Evolutionary conservation across 2,329 filamentous ascomycete species (phyloP), one percentile per base, ranked within the genome.

Genomic region (Arthrobotrys conoides): DNA sequence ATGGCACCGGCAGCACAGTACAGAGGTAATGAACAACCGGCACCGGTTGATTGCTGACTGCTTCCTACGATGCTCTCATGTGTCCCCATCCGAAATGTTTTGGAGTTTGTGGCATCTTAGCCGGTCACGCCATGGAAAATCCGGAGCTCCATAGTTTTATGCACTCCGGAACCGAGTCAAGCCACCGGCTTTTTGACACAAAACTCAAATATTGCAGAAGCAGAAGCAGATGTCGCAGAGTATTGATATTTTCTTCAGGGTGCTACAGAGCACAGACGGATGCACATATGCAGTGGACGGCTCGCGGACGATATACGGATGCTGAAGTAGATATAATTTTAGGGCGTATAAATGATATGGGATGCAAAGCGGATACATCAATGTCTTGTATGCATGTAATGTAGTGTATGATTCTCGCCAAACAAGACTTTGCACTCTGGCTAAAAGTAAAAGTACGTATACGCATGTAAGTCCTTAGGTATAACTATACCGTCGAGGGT

Each of bases 111-210:
- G 63, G 61, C 70, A 76, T 71, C 72, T 76, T 76, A 76, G 44
- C 72, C 72, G 72, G 66, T 76, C 72, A 76, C 72, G 66, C 72
- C 72, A 76, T 76, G 72, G 66, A 76, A 65, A 44, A 61, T 44
- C 72, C 72, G 72, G 72, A 76, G 72, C 72, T 76, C 72, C 72
- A 76, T 69, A 33, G 24, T 67, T 66, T 69, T 70, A 70, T 69
- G 72, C 72, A 76, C 48, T 57, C 66, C 72, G 66, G 72, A 76
- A 57, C 72, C 72, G 72, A 76, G 66, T 76, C 57, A 71, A 76
- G 72, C 72, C 72, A 76, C 72, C 72, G 65, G 65, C 66, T 70
- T 71, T 76, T 76, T 76, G 53, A 38, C 27, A 51, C 10, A 20
- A 46, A 46, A 46, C 44, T 46, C 44, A 46, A 46, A 46, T 46